Percentiles rank a stretch among this genome's conserved stretches.
These are phyloP conservation scores for Trichoderma breve DNA, from an alignment of 2,329 filamentous ascomycete species.

Conservation along the genomic window DNA sequence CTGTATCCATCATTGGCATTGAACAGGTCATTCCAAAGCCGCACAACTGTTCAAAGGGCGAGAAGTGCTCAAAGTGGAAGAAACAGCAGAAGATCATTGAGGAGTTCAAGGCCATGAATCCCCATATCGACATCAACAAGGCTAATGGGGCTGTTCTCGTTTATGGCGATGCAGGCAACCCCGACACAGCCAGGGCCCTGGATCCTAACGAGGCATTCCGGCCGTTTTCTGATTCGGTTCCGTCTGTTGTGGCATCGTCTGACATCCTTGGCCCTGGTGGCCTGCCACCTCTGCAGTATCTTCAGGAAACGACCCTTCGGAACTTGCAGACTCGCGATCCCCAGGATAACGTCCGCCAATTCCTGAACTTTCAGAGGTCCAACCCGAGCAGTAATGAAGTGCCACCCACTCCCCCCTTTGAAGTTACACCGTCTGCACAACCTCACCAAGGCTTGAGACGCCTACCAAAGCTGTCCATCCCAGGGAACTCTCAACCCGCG, in stretches of 20 bases:
- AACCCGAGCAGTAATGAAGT: constrained; percentile 51
- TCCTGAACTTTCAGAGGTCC: constrained; percentile 77
- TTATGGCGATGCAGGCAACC: constrained; percentile 75
- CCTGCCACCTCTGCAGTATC: constrained; percentile 62
- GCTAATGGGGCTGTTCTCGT: constrained; percentile 70
- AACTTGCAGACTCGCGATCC: constrained; percentile 72
- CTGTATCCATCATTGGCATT: constrained; percentile 87
- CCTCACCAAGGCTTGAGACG: constrained; percentile 56
- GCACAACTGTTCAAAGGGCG: constrained; percentile 81
- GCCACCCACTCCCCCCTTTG: constrained; percentile 68
- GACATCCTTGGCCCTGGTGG: constrained; percentile 75
- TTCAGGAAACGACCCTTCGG: constrained; percentile 72
- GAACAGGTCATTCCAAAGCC: constrained; percentile 84
- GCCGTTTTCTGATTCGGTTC: constrained; percentile 71
- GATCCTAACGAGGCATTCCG: constrained; percentile 57
- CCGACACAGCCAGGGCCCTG: constrained; percentile 59
- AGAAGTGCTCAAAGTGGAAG: constrained; percentile 78
- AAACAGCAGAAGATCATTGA: constrained; percentile 77
- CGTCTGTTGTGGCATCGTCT: constrained; percentile 86
- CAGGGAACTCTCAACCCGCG: constrained; percentile 37
- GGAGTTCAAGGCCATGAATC: constrained; percentile 72
- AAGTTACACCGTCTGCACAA: constrained; percentile 53
- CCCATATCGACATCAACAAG: constrained; percentile 51
- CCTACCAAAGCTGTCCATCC: constrained; percentile 63
- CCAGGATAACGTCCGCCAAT: constrained; percentile 90